Base-by-base conservation (phyloP, 140 eudicot genomes). In the Stevia rebaudiana region DNA sequence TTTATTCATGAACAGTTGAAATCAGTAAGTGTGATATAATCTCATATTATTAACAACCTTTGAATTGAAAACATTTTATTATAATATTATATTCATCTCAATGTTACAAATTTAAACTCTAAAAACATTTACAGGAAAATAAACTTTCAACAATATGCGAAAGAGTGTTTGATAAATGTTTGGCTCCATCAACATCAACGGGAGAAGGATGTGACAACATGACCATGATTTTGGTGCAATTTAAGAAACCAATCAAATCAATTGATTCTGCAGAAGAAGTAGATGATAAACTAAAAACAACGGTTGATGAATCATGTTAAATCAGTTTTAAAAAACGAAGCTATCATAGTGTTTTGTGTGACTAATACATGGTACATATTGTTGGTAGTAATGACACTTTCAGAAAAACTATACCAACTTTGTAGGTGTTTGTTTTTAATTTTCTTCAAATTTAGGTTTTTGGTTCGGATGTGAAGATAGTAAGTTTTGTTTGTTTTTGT, bases 121-220 rank as follows among this genome's bases (percentile, higher is more conserved):
- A 9, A 17, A 52, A 31, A 31, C 59, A 13, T 13, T 21, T 54
- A 17, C 74, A 89, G 97, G 97, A 83, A 64, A 76, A 13, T 42
- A 91, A 83, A 72, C 92, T 91, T 16, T 91, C 98, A 12, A 58
- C 57, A 6, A 86, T 87, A 35, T 87, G 98, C 63, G 98, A 87
- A 69, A 87, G 67, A 71, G 89, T 83, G 10, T 79, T 87, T 6
- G 88, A 85, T 61, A 56, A 77, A 69, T 85, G 92, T 62, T 70
- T 91, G 62, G 98, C 98, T 18, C 98, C 98, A 6, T 84, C 98
- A 11, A 87, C 98, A 6, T 83, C 96, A 12, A 91, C 83, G 35
- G 98, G 98, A 2, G 98, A 91, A 44, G 97, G 97, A 67, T 90
- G 97, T 12, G 97, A 90, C 51, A 90, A 87, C 75, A 90, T 90